Base-by-base conservation (phyloP, 306 rosid species). In the Pyrus bretschneideri region DNA sequence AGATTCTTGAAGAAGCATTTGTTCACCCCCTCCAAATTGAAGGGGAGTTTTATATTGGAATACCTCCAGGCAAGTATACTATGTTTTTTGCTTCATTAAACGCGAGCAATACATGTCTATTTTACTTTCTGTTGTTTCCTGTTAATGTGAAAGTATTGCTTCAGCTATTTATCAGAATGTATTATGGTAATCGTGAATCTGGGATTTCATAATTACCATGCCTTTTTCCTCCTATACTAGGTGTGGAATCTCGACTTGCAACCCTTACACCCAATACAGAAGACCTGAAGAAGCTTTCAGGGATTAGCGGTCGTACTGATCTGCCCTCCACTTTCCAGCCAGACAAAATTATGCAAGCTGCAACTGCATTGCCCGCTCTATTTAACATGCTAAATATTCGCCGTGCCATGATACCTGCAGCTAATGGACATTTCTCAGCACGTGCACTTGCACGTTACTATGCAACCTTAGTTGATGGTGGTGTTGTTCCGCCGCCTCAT, bases 211-310 rank as follows among this genome's bases (percentile, higher is more conserved):
- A 72, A 9, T 83, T 46, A 74, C 69, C 55, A 12, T 81, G 71
- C 35, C 74, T 45, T 70, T 64, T 79, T 75, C 51, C 22, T 49
- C 45, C 70, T 69, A 27, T 44, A 65, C 62, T 76, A 89, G 98
- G 99, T 68, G 98, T 96, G 82, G 99, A 96, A 78, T 84, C 98
- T 67, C 96, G 98, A 57, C 98, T 96, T 70, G 99, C 99, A 29
- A 79, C 96, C 58, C 89, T 96, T 22, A 91, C 91, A 2, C 63
- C 82, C 55, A 96, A 91, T 77, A 76, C 70, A 30, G 90, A 87
- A 72, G 96, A 84, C 54, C 38, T 96, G 75, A 79, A 73, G 75
- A 89, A 86, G 81, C 18, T 91, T 66, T 66, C 93, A 2, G 91
- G 78, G 33, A 44, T 87, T 5, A 2, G 75, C 31, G 30, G 9